Evolutionary conservation across 148 eudicot genomes (phyloP), one percentile per base, ranked within the genome.

Genomic region (Arctostaphylos glauca): DNA sequence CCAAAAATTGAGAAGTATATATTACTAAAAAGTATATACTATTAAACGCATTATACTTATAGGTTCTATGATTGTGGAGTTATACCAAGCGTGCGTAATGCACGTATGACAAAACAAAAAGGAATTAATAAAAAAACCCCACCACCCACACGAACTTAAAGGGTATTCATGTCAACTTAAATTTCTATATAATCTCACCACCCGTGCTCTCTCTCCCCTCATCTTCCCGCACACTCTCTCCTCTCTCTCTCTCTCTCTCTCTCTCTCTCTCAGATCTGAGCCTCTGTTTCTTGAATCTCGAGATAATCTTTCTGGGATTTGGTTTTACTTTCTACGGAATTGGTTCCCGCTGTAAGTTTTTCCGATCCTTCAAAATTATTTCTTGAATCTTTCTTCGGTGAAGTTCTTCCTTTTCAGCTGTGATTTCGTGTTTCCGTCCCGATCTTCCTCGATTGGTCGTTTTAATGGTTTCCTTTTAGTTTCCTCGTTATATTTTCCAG

Each of bases 51-150:
- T 31, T 48, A 47, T 6, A 18, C 18, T 15, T 18, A 47, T 7
- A 53, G 21, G 15, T 15, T 38, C 47, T 43, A 87, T 87, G 77
- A 89, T 86, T 84, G 83, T 81, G 87, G 82, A 83, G 75, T 87
- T 84, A 89, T 82, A 54, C 83, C 88, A 85, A 81, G 89, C 89
- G 84, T 88, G 87, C 87, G 81, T 46, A 64, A 48, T 84, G 60
- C 82, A 82, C 85, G 83, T 52, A 87, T 50, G 79, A 53, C 56
- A 6, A 72, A 43, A 50, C 47, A 78, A 52, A 55, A 58, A 47
- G 56, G 38, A 13, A 41, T 7, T 25, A 77, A 56, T 48, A 9
- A 31, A 78, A 62, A 21, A 50, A 52, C 48, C 8, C 83, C 67
- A 72, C 59, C 82, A 52, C 86, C 83, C 82, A 53, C 89, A 80